Conservation (phyloP, 2,329 filamentous ascomycete species). For the Clonostachys byssicola region DNA sequence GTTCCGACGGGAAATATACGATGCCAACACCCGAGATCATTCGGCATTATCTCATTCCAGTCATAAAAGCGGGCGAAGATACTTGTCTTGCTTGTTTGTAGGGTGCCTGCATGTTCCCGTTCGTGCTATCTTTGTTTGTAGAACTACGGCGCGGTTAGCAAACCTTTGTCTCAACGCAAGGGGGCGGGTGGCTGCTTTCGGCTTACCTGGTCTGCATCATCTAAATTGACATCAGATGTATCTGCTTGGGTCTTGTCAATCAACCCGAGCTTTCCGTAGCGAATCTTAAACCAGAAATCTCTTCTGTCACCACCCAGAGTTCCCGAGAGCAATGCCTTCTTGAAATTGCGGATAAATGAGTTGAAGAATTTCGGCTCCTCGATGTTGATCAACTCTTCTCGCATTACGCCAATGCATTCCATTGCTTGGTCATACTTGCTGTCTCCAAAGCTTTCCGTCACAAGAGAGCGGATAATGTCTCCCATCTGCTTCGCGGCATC, state of each 20-base stretch:
- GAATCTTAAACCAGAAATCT: conserved; percentile 78
- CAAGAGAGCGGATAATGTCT: conserved; percentile 61
- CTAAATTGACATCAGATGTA: conserved; percentile 60
- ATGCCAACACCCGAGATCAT: too few relatives aligned
- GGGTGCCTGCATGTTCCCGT: too few relatives aligned
- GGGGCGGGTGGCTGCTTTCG: too few relatives aligned
- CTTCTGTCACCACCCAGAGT: conserved; percentile 71
- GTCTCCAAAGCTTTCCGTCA: conserved; percentile 72
- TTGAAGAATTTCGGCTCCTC: conserved; percentile 80
- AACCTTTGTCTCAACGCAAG: not conserved
- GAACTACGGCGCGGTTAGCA: conserved; percentile 24
- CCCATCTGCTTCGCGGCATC: conserved; percentile 73
- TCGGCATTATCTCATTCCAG: too few relatives aligned
- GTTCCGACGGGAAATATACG: too few relatives aligned
- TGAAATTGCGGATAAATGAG: conserved; percentile 64
- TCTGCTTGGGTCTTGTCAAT: conserved; percentile 62
- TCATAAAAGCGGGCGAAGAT: too few relatives aligned
- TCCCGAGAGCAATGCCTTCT: conserved; percentile 64
- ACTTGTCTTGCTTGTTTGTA: too few relatives aligned
- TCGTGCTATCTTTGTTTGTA: conserved; percentile 23
- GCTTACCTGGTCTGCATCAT: conserved; percentile 63
- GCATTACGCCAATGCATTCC: conserved; percentile 74
- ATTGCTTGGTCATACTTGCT: conserved; percentile 68
- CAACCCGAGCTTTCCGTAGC: conserved; percentile 64
- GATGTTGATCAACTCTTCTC: conserved; percentile 69